phyloP scores from a whole-genome alignment of 169 alveolate species.

The Plasmodium chabaudi region DNA sequence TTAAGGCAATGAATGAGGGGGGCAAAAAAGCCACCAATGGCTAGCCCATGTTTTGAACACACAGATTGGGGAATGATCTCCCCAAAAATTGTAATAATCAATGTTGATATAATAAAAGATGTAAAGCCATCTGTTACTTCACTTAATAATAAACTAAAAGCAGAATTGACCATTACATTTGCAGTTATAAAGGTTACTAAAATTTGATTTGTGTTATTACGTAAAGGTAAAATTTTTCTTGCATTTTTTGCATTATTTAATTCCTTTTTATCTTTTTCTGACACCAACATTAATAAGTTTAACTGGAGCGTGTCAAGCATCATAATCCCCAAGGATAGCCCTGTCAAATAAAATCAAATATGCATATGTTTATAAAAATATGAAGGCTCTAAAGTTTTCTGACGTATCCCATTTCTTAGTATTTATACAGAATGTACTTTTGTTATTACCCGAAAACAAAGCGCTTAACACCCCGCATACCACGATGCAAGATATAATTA shows the following conservation, averaged over 20 bases:
- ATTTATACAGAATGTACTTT: no score
- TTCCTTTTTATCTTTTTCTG: conserved; percentile 83
- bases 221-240: conserved; percentile 87
- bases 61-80: conserved; percentile 92
- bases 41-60: conserved; percentile 89
- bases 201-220: conserved; percentile 89
- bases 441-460: conserved; percentile 52
- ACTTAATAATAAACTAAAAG: conserved; percentile 89
- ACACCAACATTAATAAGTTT: conserved; percentile 86
- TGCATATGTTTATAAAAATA: background rate
- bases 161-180: conserved; percentile 90
- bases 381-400: no score
- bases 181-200: conserved; percentile 89
- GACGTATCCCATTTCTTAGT: no score
- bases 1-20: conserved; percentile 81
- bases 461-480: conserved; percentile 62
- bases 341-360: conserved; percentile 31
- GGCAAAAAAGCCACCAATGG: conserved; percentile 89
- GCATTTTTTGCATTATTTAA: conserved; percentile 85
- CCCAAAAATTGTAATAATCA: conserved; percentile 88
- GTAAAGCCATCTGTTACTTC: conserved; percentile 87
- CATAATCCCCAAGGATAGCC: conserved; percentile 91
- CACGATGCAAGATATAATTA: conserved; percentile 31
- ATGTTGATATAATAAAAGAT: conserved; percentile 88
- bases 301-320: conserved; percentile 89